These are phyloP conservation scores for Trypanosoma mega DNA, from an alignment of 208 protist species.

Conservation along the genomic window DNA sequence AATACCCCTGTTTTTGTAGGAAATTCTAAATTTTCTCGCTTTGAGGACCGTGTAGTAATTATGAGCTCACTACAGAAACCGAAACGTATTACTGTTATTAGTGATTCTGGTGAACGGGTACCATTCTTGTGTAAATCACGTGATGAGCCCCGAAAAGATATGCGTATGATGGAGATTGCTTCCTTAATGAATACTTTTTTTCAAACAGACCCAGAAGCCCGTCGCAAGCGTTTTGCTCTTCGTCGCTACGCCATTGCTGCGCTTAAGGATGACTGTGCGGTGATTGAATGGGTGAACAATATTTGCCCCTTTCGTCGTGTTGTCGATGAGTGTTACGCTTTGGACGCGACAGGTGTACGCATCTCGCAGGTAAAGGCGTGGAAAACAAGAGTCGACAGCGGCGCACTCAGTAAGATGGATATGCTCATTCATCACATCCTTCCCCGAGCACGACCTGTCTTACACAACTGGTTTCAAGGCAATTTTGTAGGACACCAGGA, in stretches of 20 bases:
- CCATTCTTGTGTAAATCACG: slow-evolving; percentile 92
- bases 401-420: slow-evolving; percentile 58
- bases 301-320: slow-evolving; percentile 76
- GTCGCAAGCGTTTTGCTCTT: slow-evolving; percentile 81
- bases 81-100: slow-evolving; percentile 87
- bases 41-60: slow-evolving; percentile 70
- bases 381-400: slow-evolving; percentile 58
- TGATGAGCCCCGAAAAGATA: slow-evolving; percentile 95
- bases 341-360: slow-evolving; percentile 62
- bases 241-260: slow-evolving; percentile 88
- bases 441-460: slow-evolving; percentile 70
- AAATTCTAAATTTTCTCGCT: slow-evolving; percentile 62
- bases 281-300: slow-evolving; percentile 97
- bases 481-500: slow-evolving; percentile 82
- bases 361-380: slow-evolving; percentile 68
- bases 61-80: slow-evolving; percentile 93
- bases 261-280: slow-evolving; percentile 88
- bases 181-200: slow-evolving; percentile 94
- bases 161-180: slow-evolving; percentile 96
- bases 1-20: slow-evolving; percentile 45
- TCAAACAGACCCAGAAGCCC: slow-evolving; percentile 66
- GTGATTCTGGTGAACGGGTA: slow-evolving; percentile 62
- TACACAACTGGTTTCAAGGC: slow-evolving; percentile 94
- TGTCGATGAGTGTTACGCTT: slow-evolving; percentile 73
- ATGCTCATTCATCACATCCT: slow-evolving; percentile 82